Conservation (phyloP, 306 rosid species). For the Cercis canadensis region DNA sequence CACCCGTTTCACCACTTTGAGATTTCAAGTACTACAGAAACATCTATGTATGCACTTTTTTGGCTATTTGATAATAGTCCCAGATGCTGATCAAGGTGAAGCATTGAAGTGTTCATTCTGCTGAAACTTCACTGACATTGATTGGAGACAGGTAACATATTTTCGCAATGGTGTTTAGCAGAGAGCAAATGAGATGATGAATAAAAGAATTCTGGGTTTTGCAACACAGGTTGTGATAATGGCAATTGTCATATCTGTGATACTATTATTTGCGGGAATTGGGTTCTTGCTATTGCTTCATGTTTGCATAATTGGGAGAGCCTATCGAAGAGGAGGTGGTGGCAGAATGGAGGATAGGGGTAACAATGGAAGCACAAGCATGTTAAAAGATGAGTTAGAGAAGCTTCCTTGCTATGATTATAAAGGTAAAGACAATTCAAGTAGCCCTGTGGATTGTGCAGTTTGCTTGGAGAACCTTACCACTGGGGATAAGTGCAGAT, state of each 20-base stretch:
- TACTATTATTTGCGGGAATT: conserved; percentile 48
- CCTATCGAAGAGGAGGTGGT: conserved; percentile 42
- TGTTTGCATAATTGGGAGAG: conserved; percentile 45
- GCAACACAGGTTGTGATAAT: conserved; percentile 36
- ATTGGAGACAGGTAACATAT: neutral
- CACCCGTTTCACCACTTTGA: conserved; percentile 9
- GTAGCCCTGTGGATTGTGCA: conserved; percentile 62
- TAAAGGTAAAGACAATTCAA: conserved; percentile 38
- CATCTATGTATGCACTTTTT: neutral
- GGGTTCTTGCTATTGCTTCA: conserved; percentile 52
- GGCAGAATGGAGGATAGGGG: conserved; percentile 31
- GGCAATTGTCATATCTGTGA: conserved; percentile 41
- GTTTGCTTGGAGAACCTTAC: conserved; percentile 68
- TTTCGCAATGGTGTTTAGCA: conserved; percentile 14
- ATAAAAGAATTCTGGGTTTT: neutral
- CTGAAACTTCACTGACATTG: conserved; percentile 16
- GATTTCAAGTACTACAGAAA: neutral
- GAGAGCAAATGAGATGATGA: conserved; percentile 5
- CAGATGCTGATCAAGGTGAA: neutral
- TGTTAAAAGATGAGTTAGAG: conserved; percentile 57
- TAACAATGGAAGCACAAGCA: conserved; percentile 32
- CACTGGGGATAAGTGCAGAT: conserved; percentile 66
- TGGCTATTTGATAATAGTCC: neutral
- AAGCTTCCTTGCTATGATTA: conserved; percentile 73
- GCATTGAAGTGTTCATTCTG: neutral